Conservation (phyloP, 805 yeast genomes). For the Kuraishia hungarica region DNA sequence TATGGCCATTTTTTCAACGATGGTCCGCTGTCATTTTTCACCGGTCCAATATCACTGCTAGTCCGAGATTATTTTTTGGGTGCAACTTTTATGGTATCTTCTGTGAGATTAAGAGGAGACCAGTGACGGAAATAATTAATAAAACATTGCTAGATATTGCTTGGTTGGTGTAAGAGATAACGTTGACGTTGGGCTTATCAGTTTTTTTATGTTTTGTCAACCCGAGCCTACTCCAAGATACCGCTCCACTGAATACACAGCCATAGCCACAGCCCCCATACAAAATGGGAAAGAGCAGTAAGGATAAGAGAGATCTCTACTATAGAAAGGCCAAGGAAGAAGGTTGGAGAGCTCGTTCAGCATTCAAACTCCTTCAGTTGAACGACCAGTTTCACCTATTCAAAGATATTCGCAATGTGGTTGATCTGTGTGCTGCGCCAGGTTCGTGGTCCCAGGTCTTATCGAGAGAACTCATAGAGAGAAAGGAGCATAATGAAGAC, state of each 20-base stretch:
- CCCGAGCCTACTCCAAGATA: too few relatives aligned
- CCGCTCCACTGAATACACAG: too few relatives aligned
- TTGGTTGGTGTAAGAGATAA: too few relatives aligned
- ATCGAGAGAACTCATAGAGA: slow-evolving; percentile 54
- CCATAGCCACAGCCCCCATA: neutral
- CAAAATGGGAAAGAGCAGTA: slow-evolving; percentile 86
- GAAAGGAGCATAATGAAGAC: slow-evolving; percentile 13
- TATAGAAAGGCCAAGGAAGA: slow-evolving; percentile 94
- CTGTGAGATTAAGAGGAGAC: too few relatives aligned
- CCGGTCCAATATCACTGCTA: neutral
- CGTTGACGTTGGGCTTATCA: too few relatives aligned
- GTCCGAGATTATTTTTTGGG: neutral
- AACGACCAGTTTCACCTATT: slow-evolving; percentile 85
- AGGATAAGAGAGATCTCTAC: slow-evolving; percentile 89
- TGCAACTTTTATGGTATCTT: neutral
- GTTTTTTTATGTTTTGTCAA: too few relatives aligned
- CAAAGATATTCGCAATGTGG: slow-evolving; percentile 70
- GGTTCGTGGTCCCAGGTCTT: slow-evolving; percentile 98
- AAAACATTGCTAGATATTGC: too few relatives aligned
- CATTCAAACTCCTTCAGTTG: slow-evolving; percentile 84
- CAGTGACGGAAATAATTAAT: neutral
- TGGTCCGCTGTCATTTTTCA: neutral
- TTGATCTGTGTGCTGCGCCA: slow-evolving; percentile 97
- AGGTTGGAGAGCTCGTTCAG: slow-evolving; percentile 97
- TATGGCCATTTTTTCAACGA: neutral